These are phyloP conservation scores for Pestalotiopsis fici DNA, from an alignment of 2,329 filamentous ascomycete species.

Conservation along the genomic window DNA sequence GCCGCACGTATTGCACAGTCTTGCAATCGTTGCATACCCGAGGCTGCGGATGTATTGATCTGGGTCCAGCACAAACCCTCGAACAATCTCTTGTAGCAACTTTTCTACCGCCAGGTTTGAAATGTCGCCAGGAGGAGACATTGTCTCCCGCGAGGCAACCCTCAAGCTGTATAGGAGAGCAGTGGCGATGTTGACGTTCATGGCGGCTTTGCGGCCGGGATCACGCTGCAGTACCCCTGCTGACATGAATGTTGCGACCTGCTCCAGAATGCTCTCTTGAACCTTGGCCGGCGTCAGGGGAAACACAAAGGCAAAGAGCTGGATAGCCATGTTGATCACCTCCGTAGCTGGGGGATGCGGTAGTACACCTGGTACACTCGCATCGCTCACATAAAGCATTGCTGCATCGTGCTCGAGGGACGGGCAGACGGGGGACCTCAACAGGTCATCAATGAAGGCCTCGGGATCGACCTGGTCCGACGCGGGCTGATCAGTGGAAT, in stretches of 20 bases:
- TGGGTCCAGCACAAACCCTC: slow-evolving; percentile 75
- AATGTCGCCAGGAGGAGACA: slow-evolving; percentile 71
- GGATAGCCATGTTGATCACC: slow-evolving; percentile 91
- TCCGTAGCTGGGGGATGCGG: slow-evolving; percentile 88
- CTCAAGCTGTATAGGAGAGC: slow-evolving; percentile 80
- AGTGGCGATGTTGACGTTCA: slow-evolving; percentile 85
- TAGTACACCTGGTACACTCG: slow-evolving; percentile 44
- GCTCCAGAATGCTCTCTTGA: slow-evolving; percentile 93
- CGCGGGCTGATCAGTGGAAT: slow-evolving; percentile 39
- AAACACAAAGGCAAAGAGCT: slow-evolving; percentile 88
- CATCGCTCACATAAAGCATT: slow-evolving; percentile 67
- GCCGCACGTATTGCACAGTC: slow-evolving; percentile 81
- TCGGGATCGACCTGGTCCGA: slow-evolving; percentile 62
- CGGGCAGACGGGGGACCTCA: slow-evolving; percentile 74
- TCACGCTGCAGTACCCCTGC: slow-evolving; percentile 80
- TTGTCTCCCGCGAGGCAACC: slow-evolving; percentile 80
- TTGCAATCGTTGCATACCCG: slow-evolving; percentile 81
- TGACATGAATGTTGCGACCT: slow-evolving; percentile 86
- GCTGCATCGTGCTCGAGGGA: slow-evolving; percentile 90
- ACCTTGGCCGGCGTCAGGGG: slow-evolving; percentile 88
- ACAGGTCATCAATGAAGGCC: slow-evolving; percentile 60
- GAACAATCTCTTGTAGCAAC: slow-evolving; percentile 73
- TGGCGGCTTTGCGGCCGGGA: slow-evolving; percentile 83
- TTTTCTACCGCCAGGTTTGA: slow-evolving; percentile 78
- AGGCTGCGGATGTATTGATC: slow-evolving; percentile 86